phyloP scores from a whole-genome alignment of 257 asterid genomes.

The Solanum rostratum region DNA sequence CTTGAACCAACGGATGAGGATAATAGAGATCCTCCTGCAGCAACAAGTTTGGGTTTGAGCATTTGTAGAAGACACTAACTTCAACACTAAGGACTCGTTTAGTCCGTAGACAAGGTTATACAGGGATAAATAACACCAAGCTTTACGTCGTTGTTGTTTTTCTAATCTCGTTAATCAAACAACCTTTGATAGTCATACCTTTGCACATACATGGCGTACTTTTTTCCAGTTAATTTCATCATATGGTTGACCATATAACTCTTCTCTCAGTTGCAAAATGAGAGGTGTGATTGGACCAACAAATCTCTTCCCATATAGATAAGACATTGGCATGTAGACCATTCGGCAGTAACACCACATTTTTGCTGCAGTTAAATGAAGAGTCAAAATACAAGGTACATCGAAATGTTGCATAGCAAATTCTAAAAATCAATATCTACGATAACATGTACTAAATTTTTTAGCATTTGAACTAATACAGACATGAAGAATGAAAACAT shows the following conservation, averaged over 20 bases:
- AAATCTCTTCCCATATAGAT: conserved; percentile 61
- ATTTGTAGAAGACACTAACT: not conserved
- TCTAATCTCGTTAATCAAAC: not conserved
- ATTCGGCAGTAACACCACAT: conserved; percentile 19
- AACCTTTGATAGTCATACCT: conserved; percentile 18
- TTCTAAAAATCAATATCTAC: not conserved
- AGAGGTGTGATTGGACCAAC: conserved; percentile 63
- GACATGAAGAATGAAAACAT: not conserved
- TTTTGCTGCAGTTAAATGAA: no score
- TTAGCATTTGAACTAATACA: not conserved
- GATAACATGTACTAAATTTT: not conserved
- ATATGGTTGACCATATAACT: conserved; percentile 50
- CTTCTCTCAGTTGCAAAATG: conserved; percentile 46
- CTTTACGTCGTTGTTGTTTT: not conserved
- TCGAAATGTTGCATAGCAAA: not conserved
- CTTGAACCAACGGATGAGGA: conserved; percentile 65
- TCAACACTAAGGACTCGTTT: not conserved
- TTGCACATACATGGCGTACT: conserved; percentile 45
- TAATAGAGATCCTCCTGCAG: conserved; percentile 62
- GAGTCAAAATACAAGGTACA: not conserved
- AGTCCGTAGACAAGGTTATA: not conserved
- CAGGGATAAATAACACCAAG: not conserved
- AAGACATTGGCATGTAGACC: conserved; percentile 83
- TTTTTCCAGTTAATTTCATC: conserved; percentile 48
- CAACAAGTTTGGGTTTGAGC: not conserved